Conservation (phyloP, 331 rosid species). For the Cydonia oblonga region DNA sequence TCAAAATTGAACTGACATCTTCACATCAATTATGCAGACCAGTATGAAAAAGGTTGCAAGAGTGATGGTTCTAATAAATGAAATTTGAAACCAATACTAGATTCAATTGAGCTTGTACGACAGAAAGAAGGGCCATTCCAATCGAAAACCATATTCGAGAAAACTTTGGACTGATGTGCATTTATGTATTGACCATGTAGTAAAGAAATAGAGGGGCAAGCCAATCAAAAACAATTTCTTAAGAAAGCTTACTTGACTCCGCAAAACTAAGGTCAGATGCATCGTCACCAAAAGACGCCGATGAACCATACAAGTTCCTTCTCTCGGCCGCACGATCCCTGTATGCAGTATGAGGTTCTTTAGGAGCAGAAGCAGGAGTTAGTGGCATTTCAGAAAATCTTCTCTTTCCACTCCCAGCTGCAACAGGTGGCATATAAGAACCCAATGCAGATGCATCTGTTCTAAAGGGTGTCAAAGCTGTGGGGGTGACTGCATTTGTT, state of each 20-base stretch:
- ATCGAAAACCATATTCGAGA: neutral
- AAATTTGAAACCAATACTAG: neutral
- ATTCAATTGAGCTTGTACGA: neutral
- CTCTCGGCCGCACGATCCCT: slow-evolving; percentile 99
- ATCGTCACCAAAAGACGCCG: slow-evolving; percentile 50
- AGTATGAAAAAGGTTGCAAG: slow-evolving; percentile 1
- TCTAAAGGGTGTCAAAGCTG: slow-evolving; percentile 52
- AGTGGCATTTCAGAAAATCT: slow-evolving; percentile 90
- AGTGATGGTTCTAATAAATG: neutral
- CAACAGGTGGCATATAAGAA: slow-evolving; percentile 46
- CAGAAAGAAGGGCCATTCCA: neutral
- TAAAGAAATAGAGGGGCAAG: slow-evolving; percentile 5
- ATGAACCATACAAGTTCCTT: slow-evolving; percentile 85
- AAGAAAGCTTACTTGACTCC: slow-evolving; percentile 72
- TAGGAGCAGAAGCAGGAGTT: slow-evolving; percentile 39
- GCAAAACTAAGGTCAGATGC: slow-evolving; percentile 45
- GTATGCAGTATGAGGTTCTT: slow-evolving; percentile 63
- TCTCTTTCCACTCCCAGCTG: slow-evolving; percentile 65
- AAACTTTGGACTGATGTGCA: neutral
- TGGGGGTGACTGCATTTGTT: slow-evolving; percentile 35
- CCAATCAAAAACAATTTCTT: slow-evolving; percentile 2
- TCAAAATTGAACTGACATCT: slow-evolving; percentile 3
- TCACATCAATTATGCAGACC: slow-evolving; percentile 9
- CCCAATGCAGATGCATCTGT: slow-evolving; percentile 84
- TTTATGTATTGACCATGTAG: neutral